These are phyloP conservation scores for Epichloe sp. DNA, from an alignment of 2,329 filamentous ascomycete genomes.

Conservation along the genomic window DNA sequence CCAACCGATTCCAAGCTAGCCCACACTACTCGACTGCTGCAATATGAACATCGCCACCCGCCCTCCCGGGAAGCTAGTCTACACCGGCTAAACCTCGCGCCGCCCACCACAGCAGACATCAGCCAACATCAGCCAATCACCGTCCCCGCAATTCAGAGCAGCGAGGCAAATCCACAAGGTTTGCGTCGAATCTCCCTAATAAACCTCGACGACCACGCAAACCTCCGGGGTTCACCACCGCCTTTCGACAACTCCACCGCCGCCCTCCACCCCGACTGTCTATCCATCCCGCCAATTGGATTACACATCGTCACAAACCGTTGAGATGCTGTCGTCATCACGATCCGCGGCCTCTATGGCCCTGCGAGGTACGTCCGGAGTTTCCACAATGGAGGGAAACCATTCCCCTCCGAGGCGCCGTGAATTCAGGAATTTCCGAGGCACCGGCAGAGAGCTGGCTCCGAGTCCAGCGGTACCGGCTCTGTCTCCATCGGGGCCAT, in stretches of 20 bases:
- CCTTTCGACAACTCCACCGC: not conserved
- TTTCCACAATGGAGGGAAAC: constrained; percentile 1
- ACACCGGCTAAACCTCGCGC: constrained; percentile 18
- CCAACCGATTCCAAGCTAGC: not conserved
- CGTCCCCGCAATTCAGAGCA: constrained; percentile 15
- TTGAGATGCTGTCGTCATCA: constrained; percentile 33
- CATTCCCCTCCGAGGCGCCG: not conserved
- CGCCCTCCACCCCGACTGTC: not conserved
- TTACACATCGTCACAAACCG: not conserved
- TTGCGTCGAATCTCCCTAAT: not conserved
- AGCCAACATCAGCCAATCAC: constrained; percentile 20
- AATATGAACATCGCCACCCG: not conserved
- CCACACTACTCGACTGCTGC: not conserved
- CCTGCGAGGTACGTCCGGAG: constrained; percentile 30
- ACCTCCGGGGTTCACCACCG: not conserved
- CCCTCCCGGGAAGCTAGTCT: not conserved
- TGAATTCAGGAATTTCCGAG: not conserved
- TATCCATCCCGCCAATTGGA: not conserved
- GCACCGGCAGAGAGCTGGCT: not conserved
- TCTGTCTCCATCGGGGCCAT: not conserved
- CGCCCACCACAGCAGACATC: not conserved
- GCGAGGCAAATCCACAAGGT: constrained; percentile 17
- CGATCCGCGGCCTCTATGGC: constrained; percentile 39
- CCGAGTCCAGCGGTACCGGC: not conserved
- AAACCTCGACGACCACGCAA: constrained; percentile 13